Base-by-base conservation (phyloP, 1,139 yeast genomes). In the Scheffersomyces cryptocercus region DNA sequence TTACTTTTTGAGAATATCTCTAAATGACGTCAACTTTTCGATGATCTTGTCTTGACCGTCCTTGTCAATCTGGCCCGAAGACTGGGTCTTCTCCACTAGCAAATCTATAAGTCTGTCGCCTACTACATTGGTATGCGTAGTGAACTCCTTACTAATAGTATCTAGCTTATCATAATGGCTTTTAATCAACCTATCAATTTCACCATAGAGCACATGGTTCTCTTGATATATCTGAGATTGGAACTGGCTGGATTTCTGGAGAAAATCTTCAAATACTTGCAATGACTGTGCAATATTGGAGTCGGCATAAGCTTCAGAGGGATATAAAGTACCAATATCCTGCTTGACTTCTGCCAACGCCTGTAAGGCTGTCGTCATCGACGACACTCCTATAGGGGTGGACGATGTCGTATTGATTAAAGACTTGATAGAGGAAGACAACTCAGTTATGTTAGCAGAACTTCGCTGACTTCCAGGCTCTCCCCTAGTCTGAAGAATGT, bases 1-100 rank as follows among this genome's bases (percentile, higher is more conserved):
- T 37, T 47, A 26, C 32, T 30, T 34, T 11, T 39, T 31, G 2
- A 50, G n/a, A 11, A 51, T 42, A 11, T 49, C 50, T 12, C 34
- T 36, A 28, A 55, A 31, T 8, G 35, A 10, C 3, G 35, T 42
- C 31, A 58, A 46, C 26, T 31, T 31, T n/a, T 15, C 15, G 20
- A 31, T 15, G n/a, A 31, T 31, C 5, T 20, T 15, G n/a, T 31
- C 35, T n/a, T 31, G 35, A n/a, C 15, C 35, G 8, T 31, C 35
- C 6, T 31, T 31, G n/a, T 31, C 20, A 8, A 31, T n/a, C 11
- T 31, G 24, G 7, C 24, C 6, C 10, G 35, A 31, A 5, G 15
- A 20, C 20, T 31, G 35, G 24, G 20, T 31, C 13, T 31, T 31
- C 12, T 31, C 35, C 4, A 20, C 35, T 11, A 41, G 28, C 14